Conservation (phyloP, 345 rosid genomes). For the Microcos paniculata region DNA sequence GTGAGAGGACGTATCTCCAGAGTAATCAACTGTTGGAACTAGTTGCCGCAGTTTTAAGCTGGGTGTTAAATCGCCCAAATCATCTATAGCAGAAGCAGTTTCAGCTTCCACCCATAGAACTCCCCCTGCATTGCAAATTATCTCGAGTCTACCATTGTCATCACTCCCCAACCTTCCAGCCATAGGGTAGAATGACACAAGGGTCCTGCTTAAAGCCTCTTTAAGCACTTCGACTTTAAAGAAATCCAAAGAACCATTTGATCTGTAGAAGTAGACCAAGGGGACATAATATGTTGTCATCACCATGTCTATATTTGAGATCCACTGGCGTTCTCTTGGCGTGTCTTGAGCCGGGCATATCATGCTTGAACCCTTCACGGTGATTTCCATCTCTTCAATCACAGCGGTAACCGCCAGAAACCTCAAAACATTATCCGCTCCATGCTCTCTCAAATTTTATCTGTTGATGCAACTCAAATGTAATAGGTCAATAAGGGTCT, state of each 20-base stretch:
- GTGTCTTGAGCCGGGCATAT: constrained; percentile 25
- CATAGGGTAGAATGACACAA: constrained; percentile 30
- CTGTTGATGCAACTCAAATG: neutral
- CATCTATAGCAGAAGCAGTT: constrained; percentile 14
- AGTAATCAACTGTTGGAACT: constrained; percentile 22
- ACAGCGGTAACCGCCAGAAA: neutral
- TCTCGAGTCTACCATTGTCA: constrained; percentile 27
- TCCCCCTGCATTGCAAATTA: constrained; percentile 33
- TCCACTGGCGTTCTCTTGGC: constrained; percentile 16
- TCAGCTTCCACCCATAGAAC: constrained; percentile 31
- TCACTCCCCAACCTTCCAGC: no score
- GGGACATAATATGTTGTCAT: neutral
- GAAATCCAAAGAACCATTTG: constrained; percentile 4
- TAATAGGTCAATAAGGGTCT: no score
- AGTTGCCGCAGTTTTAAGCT: constrained; percentile 9
- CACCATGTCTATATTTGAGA: constrained; percentile 26
- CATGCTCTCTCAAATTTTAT: neutral
- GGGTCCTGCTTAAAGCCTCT: constrained; percentile 23
- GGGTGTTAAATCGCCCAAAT: constrained; percentile 24
- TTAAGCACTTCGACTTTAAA: constrained; percentile 17
- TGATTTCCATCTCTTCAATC: neutral
- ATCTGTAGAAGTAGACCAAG: constrained; percentile 20
- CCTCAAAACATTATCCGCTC: neutral
- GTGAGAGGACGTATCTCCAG: constrained; percentile 20
- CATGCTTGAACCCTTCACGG: neutral